A percentile compares a stretch with the other conserved stretches of the same genome.
These are phyloP conservation scores for Brassica napus DNA, from an alignment of 345 rosid genomes.

Conservation along the genomic window DNA sequence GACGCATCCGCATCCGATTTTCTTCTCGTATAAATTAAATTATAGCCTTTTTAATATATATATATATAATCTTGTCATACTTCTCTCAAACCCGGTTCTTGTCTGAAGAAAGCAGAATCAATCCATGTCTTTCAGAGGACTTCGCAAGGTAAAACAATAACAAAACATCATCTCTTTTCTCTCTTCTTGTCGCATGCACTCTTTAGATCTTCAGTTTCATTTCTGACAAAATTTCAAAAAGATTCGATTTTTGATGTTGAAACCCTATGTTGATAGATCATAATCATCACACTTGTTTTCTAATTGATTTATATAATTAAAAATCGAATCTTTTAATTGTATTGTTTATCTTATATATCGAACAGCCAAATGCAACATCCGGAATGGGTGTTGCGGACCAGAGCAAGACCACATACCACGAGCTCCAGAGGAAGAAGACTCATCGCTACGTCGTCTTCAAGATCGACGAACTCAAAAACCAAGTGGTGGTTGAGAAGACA, in stretches of 20 bases:
- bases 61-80: background rate
- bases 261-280: background rate
- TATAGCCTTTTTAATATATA: background rate
- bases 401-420: constrained; percentile 58
- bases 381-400: constrained; percentile 79
- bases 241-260: background rate
- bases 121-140: constrained; percentile 61
- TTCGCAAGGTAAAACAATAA: constrained; percentile 46
- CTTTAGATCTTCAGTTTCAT: constrained; percentile 3
- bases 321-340: constrained; percentile 4
- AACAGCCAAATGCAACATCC: constrained; percentile 72
- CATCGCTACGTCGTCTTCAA: constrained; percentile 68
- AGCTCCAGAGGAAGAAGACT: constrained; percentile 70
- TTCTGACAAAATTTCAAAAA: background rate
- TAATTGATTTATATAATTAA: no score
- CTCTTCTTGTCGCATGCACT: background rate
- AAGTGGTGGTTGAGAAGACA: constrained; percentile 67
- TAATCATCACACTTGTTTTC: no score
- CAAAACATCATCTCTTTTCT: background rate
- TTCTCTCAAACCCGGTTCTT: background rate
- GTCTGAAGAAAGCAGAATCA: constrained; percentile 8
- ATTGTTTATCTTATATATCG: background rate
- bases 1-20: constrained; percentile 30
- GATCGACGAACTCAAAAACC: constrained; percentile 63
- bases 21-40: background rate